A percentile compares a stretch with the other conserved stretches of the same genome.
Conservation (phyloP, 768 basidiomycete genomes). For the Collybia mongolica region DNA sequence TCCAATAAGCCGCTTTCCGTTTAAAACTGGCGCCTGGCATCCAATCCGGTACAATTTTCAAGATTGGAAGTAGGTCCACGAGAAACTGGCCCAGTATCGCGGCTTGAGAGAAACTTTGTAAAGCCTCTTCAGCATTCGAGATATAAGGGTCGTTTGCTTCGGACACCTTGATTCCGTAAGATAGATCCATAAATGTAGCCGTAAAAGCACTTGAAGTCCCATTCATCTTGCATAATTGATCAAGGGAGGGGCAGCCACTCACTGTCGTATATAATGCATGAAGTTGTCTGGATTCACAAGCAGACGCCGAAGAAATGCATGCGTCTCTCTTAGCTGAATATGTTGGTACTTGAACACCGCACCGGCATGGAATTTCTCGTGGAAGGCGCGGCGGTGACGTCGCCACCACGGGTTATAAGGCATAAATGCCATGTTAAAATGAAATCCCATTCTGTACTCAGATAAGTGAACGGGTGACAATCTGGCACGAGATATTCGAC, state of each 20-base stretch:
- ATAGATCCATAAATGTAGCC: slow-evolving; percentile 12
- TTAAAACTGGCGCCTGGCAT: slow-evolving; percentile 48
- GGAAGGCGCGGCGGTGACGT: slow-evolving; percentile 20
- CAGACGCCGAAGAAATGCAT: slow-evolving; percentile 19
- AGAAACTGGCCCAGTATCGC: slow-evolving; percentile 19
- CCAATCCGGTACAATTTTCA: slow-evolving; percentile 46
- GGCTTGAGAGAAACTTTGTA: slow-evolving; percentile 13
- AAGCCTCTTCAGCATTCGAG: slow-evolving; percentile 20
- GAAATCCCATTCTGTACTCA: slow-evolving; percentile 17
- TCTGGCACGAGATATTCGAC: too few relatives aligned
- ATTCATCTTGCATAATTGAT: background rate
- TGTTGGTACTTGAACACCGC: slow-evolving; percentile 16
- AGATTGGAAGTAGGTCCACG: slow-evolving; percentile 16
- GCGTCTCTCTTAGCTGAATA: slow-evolving; percentile 18
- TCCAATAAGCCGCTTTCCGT: slow-evolving; percentile 33
- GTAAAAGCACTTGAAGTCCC: background rate
- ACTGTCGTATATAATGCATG: slow-evolving; percentile 24
- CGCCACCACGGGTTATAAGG: slow-evolving; percentile 22
- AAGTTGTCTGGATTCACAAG: slow-evolving; percentile 19
- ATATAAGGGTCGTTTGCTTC: slow-evolving; percentile 22
- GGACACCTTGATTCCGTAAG: slow-evolving; percentile 17
- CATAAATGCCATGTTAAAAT: slow-evolving; percentile 16
- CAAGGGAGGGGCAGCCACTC: slow-evolving; percentile 5
- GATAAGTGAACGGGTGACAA: background rate
- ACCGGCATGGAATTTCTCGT: slow-evolving; percentile 20